Percentiles rank a stretch among this genome's conserved stretches.
These are phyloP conservation scores for Coemansia sp. DNA, from an alignment of 192 early-diverging fungal genomes.

Conservation along the genomic window DNA sequence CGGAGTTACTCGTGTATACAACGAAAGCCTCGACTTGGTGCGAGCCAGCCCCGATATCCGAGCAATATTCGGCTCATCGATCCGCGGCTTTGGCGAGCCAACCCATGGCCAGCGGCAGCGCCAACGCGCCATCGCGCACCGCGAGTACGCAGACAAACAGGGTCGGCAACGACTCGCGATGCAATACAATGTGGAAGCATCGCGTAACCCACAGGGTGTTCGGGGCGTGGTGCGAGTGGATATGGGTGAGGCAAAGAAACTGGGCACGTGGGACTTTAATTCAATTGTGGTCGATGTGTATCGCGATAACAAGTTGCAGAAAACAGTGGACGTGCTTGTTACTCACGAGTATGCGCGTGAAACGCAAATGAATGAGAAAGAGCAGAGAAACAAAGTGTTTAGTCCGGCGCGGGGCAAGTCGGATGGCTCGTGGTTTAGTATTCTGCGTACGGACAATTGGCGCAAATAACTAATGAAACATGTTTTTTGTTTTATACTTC, in stretches of 20 bases:
- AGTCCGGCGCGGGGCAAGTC: slow-evolving; percentile 3
- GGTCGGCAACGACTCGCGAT: slow-evolving; percentile 15
- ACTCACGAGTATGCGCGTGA: slow-evolving; percentile 39
- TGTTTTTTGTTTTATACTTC: neutral
- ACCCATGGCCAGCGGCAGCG: slow-evolving; percentile 45
- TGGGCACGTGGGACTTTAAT: slow-evolving; percentile 36
- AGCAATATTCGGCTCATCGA: slow-evolving; percentile 19
- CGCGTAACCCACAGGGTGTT: neutral
- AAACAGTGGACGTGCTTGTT: slow-evolving; percentile 27
- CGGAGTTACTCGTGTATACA: slow-evolving; percentile 45
- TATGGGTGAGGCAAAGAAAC: slow-evolving; percentile 16
- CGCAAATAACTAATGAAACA: slow-evolving; percentile 14
- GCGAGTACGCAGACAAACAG: slow-evolving; percentile 20
- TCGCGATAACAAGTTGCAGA: neutral
- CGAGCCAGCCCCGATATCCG: slow-evolving; percentile 39
- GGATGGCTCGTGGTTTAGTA: slow-evolving; percentile 48
- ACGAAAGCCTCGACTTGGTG: slow-evolving; percentile 45
- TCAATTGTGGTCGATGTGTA: slow-evolving; percentile 44
- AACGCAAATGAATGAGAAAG: slow-evolving; percentile 1
- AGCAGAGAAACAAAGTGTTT: slow-evolving; percentile 21
- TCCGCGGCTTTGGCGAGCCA: slow-evolving; percentile 43
- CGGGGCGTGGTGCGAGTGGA: slow-evolving; percentile 29
- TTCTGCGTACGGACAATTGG: slow-evolving; percentile 35
- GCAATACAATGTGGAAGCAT: slow-evolving; percentile 36
- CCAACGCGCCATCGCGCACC: slow-evolving; percentile 42